A percentile compares a stretch with the other conserved stretches of the same genome.
Conservation (phyloP, 1,284 basidiomycete species). For the Pholiota adiposa region DNA sequence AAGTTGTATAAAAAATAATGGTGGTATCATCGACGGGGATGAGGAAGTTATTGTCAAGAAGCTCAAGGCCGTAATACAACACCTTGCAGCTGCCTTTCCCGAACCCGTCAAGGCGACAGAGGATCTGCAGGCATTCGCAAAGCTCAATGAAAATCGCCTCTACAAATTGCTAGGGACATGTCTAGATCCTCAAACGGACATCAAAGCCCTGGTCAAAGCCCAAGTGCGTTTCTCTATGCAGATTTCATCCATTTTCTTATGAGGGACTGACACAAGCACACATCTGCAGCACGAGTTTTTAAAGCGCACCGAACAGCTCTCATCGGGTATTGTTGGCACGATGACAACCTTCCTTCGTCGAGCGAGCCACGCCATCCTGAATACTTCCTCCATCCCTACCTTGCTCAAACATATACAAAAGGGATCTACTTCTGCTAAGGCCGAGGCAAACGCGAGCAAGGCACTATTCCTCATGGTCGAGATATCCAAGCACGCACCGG, state of each 20-base stretch:
- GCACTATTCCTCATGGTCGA: constrained; percentile 58
- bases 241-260: neutral
- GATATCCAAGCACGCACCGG: constrained; percentile 81
- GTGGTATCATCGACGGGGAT: constrained; percentile 83
- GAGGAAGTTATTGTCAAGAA: constrained; percentile 64
- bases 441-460: constrained; percentile 40
- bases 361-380: constrained; percentile 76
- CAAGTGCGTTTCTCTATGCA: constrained; percentile 49
- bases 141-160: constrained; percentile 83
- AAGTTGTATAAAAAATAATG: constrained; percentile 80
- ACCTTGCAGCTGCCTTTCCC: constrained; percentile 67
- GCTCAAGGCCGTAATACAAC: constrained; percentile 59
- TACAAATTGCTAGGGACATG: constrained; percentile 86
- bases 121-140: constrained; percentile 86
- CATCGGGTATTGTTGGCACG: constrained; percentile 66
- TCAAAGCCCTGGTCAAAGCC: constrained; percentile 82
- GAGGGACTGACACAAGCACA: neutral
- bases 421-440: constrained; percentile 30
- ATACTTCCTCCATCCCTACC: constrained; percentile 84
- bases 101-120: constrained; percentile 78
- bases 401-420: constrained; percentile 73
- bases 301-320: constrained; percentile 74
- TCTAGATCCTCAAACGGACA: constrained; percentile 82
- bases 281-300: constrained; percentile 70
- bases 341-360: constrained; percentile 77